Base-by-base conservation (phyloP, 495 filamentous ascomycete genomes). In the Aspergillus ostianus region DNA sequence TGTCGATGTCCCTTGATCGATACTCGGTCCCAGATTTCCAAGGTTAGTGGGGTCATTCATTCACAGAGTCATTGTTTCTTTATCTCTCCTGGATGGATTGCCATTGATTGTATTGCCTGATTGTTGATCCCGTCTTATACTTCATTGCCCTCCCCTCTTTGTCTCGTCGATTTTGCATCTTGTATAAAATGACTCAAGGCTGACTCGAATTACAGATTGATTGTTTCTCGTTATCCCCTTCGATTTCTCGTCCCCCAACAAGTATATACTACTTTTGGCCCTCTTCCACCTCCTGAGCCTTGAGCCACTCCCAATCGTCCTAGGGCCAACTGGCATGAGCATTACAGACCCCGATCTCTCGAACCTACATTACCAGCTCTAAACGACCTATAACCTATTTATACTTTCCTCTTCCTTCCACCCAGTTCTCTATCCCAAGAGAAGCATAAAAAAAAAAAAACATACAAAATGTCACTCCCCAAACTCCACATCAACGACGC, bases 381-480 rank as follows among this genome's bases (percentile, higher is more conserved):
- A 41, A 15, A 41, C 36, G 7, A 32, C 29, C 29, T 6, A 8
- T 7, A 32, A 8, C 29, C 6, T 1, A 32, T 8, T 1, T 32
- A 32, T 32, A 32, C 29, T 32, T 10, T 32, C 29, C 0, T 32
- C 8, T 32, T 32, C 10, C 6, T 7, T 8, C 3, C 8, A 32
- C 10, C 6, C 10, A 3, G 29, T 8, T 8, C 29, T 10, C 1
- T 1, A 32, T 32, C 2, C n/a, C 29, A 4, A 5, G 44, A 9
- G 18, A 18, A 21, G 6, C 27, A 20, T 17, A 26, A 2, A 20
- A 7, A 26, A 41, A 30, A 17, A 55, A 18, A 47, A 44, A n/a
- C n/a, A n/a, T n/a, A n/a, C n/a, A 66, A 19, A 18, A 67, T 70
- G 67, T 53, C 49, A 26, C 26, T 62, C 45, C 67, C 62, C 20